phyloP scores from a whole-genome alignment of 208 protist species.

The Sergeia podlipaevii region DNA sequence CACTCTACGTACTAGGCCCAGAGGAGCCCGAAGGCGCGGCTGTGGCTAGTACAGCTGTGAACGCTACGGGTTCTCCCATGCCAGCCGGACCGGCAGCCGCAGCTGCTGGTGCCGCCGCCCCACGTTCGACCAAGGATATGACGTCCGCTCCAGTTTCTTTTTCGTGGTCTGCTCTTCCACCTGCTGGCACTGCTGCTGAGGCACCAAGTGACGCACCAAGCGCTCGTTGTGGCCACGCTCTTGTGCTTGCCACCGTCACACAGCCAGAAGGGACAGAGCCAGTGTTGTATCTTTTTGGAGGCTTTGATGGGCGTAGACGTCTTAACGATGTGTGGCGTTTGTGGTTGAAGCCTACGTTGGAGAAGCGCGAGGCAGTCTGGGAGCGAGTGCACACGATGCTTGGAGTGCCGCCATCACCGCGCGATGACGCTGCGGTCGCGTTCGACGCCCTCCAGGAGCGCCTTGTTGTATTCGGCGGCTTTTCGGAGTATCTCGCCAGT shows the following conservation, averaged over 20 bases:
- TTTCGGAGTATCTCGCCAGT: slow-evolving; percentile 15
- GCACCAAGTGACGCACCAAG: not conserved
- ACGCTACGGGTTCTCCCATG: not conserved
- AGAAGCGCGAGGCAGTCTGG: slow-evolving; percentile 22
- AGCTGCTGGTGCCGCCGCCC: too few relatives aligned
- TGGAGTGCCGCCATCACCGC: slow-evolving; percentile 22
- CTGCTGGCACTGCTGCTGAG: slow-evolving; percentile 13
- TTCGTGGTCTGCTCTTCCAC: slow-evolving; percentile 18
- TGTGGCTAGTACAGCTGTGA: not conserved
- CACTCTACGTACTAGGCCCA: slow-evolving; percentile 28
- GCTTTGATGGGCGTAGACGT: slow-evolving; percentile 35
- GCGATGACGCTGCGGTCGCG: slow-evolving; percentile 36
- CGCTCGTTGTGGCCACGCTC: not conserved
- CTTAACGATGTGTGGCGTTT: slow-evolving; percentile 66
- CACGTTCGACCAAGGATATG: too few relatives aligned
- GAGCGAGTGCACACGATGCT: slow-evolving; percentile 17
- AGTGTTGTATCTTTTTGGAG: slow-evolving; percentile 57
- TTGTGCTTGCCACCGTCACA: not conserved
- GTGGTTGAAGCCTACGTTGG: slow-evolving; percentile 16
- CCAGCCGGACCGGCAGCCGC: not conserved
- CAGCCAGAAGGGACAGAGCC: slow-evolving; percentile 4
- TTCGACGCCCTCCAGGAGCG: slow-evolving; percentile 29
- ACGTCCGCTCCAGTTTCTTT: not conserved
- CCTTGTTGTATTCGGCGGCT: slow-evolving; percentile 43
- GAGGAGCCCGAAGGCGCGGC: not conserved